phyloP scores from a whole-genome alignment of 305 asterid genomes.

The Fraxinus latifolia region DNA sequence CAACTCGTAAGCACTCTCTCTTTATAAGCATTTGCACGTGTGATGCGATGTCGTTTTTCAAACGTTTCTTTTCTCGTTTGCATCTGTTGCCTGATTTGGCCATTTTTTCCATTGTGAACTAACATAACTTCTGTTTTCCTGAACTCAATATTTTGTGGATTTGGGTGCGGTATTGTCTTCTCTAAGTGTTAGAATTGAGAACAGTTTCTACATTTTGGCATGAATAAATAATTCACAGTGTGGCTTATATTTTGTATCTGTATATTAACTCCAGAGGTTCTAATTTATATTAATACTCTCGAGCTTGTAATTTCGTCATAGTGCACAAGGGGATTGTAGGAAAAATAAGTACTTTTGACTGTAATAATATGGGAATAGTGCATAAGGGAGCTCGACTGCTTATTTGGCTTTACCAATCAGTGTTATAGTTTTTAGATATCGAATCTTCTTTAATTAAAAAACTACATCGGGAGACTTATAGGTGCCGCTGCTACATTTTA shows the following conservation, averaged over 20 bases:
- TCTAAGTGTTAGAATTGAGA: neutral
- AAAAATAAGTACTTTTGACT: neutral
- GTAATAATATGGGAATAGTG: neutral
- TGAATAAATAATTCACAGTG: neutral
- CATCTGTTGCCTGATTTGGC: neutral
- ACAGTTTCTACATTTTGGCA: neutral
- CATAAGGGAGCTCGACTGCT: neutral
- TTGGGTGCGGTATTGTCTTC: neutral
- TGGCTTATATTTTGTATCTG: neutral
- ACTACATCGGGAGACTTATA: neutral
- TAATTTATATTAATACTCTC: neutral
- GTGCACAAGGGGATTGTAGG: neutral
- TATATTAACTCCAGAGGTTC: conserved; percentile 3
- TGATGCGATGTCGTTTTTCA: neutral
- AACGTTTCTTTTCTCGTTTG: neutral
- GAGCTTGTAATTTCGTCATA: neutral
- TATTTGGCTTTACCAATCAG: neutral
- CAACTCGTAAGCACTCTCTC: conserved; percentile 36
- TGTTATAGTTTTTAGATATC: neutral
- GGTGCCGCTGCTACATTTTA: neutral
- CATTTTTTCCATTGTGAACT: neutral
- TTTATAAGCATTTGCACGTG: neutral
- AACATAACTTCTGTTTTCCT: neutral
- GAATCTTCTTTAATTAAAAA: neutral
- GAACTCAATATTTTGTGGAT: neutral